Percentiles rank a stretch among this genome's conserved stretches.
Conservation (phyloP, 345 rosid genomes). For the Eucalyptus microcorys region DNA sequence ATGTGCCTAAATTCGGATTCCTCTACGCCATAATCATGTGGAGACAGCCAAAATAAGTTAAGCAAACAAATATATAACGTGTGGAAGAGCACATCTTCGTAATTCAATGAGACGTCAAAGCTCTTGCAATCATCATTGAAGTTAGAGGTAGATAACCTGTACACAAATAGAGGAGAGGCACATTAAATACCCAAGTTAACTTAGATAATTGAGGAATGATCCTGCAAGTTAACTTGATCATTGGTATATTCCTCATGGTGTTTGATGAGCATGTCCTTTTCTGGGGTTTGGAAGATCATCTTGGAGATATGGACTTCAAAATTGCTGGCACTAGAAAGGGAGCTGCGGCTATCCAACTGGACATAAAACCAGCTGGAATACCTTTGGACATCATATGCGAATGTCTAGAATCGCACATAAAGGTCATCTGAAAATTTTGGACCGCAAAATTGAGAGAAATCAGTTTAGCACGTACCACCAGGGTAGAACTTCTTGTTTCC, state of each 20-base stretch:
- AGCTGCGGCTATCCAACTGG: slow-evolving; percentile 80
- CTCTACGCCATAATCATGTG: rapidly evolving
- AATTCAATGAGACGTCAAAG: too few species aligned
- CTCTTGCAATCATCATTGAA: too few species aligned
- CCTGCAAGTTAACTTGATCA: background rate
- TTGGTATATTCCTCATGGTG: background rate
- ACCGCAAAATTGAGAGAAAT: slow-evolving; percentile 66
- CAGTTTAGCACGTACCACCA: slow-evolving; percentile 48
- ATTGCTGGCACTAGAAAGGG: slow-evolving; percentile 89
- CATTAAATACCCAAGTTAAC: too few species aligned
- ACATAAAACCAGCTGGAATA: slow-evolving; percentile 97
- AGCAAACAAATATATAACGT: too few species aligned
- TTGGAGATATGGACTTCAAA: slow-evolving; percentile 98
- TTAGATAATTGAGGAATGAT: background rate
- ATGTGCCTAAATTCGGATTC: rapidly evolving
- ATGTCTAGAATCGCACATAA: slow-evolving; percentile 65
- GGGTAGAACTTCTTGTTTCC: too few species aligned
- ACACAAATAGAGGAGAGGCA: too few species aligned
- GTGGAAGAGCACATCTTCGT: too few species aligned
- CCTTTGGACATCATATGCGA: slow-evolving; percentile 88
- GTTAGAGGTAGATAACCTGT: too few species aligned
- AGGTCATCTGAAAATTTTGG: slow-evolving; percentile 88
- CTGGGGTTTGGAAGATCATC: slow-evolving; percentile 95
- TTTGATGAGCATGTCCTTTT: background rate
- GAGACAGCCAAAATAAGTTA: too few species aligned